These are phyloP conservation scores for Aspergillus clavatus DNA, from an alignment of 2,329 filamentous ascomycete genomes.

Conservation along the genomic window DNA sequence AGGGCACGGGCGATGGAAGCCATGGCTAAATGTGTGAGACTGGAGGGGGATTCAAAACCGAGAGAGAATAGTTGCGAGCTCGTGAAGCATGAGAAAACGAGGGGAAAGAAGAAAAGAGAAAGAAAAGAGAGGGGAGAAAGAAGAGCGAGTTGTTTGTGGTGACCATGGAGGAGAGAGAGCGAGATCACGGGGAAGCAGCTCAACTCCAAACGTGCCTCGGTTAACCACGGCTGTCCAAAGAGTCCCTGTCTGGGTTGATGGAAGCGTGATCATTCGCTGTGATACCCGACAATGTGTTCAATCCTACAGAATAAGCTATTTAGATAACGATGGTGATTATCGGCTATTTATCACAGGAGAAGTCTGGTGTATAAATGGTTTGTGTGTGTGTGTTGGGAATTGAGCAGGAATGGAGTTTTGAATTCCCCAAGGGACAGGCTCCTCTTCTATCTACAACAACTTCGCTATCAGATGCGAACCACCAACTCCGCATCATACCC, in stretches of 20 bases:
- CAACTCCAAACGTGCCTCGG: constrained; percentile 5
- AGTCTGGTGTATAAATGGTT: too few relatives aligned
- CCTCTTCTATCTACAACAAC: too few relatives aligned
- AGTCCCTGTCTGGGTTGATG: neutral
- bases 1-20: constrained; percentile 45
- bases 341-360: neutral
- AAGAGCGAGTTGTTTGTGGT: too few relatives aligned
- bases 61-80: neutral
- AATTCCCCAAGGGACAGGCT: too few relatives aligned
- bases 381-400: too few relatives aligned
- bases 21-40: constrained; percentile 32
- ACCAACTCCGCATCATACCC: constrained; percentile 33
- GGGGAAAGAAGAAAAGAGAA: neutral
- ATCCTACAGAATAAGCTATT: neutral
- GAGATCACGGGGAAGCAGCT: constrained; percentile 5
- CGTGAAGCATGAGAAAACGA: neutral
- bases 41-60: neutral
- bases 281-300: neutral
- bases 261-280: neutral
- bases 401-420: too few relatives aligned
- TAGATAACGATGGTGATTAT: neutral
- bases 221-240: constrained; percentile 5
- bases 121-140: neutral
- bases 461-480: constrained; percentile 11
- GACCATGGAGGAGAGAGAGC: too few relatives aligned